Evolutionary conservation across 371 early-diverging fungal species (phyloP).

Genomic region (Sporodiniella umbellata): DNA sequence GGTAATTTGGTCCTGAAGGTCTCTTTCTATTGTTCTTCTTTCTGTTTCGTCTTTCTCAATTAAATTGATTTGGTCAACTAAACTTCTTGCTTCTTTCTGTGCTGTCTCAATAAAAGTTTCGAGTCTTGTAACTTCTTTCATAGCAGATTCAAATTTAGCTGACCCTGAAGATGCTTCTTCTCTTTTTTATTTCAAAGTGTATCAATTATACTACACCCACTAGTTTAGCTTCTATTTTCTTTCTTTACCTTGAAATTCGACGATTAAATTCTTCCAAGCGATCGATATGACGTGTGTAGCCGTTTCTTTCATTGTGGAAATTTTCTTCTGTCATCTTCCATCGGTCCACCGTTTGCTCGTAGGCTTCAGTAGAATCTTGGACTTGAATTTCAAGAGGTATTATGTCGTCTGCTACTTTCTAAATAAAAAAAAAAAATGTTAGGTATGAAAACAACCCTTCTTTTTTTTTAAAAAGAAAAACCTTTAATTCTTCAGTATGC

Average conservation of each 20-base stretch:
- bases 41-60: conserved; percentile 51
- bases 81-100: conserved; percentile 6
- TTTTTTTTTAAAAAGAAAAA: too few species aligned
- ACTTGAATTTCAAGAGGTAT: conserved; percentile 21
- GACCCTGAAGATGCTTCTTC: conserved; percentile 5
- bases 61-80: conserved; percentile 25
- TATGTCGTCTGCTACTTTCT: conserved; percentile 6
- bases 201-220: too few species aligned
- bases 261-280: conserved; percentile 9
- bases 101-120: conserved; percentile 13
- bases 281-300: conserved; percentile 4
- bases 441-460: too few species aligned
- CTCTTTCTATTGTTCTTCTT: conserved; percentile 50
- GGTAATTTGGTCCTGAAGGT: conserved; percentile 68
- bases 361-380: conserved; percentile 20
- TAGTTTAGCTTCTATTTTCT: too few species aligned
- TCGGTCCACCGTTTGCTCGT: conserved; percentile 22
- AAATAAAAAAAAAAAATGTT: background rate
- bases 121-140: conserved; percentile 1
- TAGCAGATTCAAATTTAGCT: conserved; percentile 6
- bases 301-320: conserved; percentile 1
- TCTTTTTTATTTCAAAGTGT: background rate
- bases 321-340: conserved; percentile 13
- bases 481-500: conserved; percentile 7
- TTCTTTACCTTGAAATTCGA: conserved; percentile 13